A percentile compares a stretch with the other conserved stretches of the same genome.
Conservation (phyloP, 495 filamentous ascomycete species). For the Friedmanniomyces simplex region DNA sequence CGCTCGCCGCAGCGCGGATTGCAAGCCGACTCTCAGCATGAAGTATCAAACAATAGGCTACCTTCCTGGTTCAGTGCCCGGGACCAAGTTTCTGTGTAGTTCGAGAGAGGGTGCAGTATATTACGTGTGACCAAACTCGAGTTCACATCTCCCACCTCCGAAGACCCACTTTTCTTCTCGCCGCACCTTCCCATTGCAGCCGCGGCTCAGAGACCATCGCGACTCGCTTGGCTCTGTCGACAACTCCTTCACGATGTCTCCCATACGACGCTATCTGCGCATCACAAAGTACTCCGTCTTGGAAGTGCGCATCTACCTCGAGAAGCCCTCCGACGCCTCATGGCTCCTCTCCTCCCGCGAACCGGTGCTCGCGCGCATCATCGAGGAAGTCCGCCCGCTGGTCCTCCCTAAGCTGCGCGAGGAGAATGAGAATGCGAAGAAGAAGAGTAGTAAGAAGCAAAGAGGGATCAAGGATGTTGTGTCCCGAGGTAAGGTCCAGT, state of each 20-base stretch:
- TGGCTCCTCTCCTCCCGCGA: slow-evolving; percentile 73
- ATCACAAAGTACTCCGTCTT: slow-evolving; percentile 85
- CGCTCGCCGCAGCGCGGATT: slow-evolving; percentile 2
- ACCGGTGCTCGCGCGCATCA: slow-evolving; percentile 67
- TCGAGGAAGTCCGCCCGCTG: slow-evolving; percentile 69
- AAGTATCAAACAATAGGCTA: background rate
- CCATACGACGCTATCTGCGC: slow-evolving; percentile 70
- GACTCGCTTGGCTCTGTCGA: background rate
- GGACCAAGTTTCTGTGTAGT: background rate
- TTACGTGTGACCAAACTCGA: background rate
- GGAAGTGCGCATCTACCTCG: slow-evolving; percentile 90
- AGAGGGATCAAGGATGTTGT: slow-evolving; percentile 52
- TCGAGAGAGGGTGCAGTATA: too few relatives aligned
- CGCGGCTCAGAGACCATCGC: background rate
- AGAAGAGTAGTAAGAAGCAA: slow-evolving; percentile 45
- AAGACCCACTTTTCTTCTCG: background rate
- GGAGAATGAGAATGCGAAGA: slow-evolving; percentile 60
- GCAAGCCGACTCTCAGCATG: background rate
- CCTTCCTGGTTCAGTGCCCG: background rate
- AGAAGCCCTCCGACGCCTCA: slow-evolving; percentile 66
- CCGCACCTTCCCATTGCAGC: too few relatives aligned
- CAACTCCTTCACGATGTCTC: slow-evolving; percentile 50
- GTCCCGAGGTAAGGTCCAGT: slow-evolving; percentile 51
- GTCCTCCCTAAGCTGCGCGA: slow-evolving; percentile 85
- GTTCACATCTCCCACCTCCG: background rate